Base-by-base conservation (phyloP, 805 yeast species). In the Lipomyces oligophaga region DNA sequence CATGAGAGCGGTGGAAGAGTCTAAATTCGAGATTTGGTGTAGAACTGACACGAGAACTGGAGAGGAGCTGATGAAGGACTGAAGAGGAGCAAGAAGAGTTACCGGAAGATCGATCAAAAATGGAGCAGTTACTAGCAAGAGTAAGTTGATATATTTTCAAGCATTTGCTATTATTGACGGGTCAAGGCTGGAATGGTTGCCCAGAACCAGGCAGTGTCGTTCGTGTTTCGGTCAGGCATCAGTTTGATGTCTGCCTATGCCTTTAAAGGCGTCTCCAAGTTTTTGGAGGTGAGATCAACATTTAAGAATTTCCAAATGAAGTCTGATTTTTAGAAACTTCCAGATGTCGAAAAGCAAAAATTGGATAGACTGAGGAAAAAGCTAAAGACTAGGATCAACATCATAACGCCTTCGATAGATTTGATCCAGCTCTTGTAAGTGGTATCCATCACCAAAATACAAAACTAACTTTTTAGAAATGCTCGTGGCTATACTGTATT, bases 191-290 rank as follows among this genome's bases (percentile, higher is more conserved):
- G 88, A n/a, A n/a, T n/a, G n/a, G n/a, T n/a, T n/a, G n/a, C n/a
- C n/a, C n/a, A n/a, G 25, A 78, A 77, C 41, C 88, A 83, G 55
- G 85, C 85, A 1, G 84, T 84, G n/a, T 75, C 86, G 2, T 81
- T 84, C 65, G 94, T 89, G 7, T 78, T 84, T 22, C 70, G 83
- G 46, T 83, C 89, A 1, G 87, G 93, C 0, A 76, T 84, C 26
- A 79, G 87, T 1, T 56, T 84, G 18, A 93, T 89, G 0, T 78
- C 88, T 0, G 78, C 83, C 0, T 84, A 78, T 65, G 88, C 89
- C 19, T 71, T 83, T 34, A 78, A 76, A 47, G 78, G 83, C 0
- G 76, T 83, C n/a, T 63, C 77, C 7, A 73, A 63, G 41, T 72
- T 81, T 47, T 66, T 83, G 34, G 80, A 74, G 27, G 59, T 57